Evolutionary conservation across 176 grass and related monocot species (phyloP), one percentile per base, ranked within the genome.

Genomic region (Cenchrus americanus): DNA sequence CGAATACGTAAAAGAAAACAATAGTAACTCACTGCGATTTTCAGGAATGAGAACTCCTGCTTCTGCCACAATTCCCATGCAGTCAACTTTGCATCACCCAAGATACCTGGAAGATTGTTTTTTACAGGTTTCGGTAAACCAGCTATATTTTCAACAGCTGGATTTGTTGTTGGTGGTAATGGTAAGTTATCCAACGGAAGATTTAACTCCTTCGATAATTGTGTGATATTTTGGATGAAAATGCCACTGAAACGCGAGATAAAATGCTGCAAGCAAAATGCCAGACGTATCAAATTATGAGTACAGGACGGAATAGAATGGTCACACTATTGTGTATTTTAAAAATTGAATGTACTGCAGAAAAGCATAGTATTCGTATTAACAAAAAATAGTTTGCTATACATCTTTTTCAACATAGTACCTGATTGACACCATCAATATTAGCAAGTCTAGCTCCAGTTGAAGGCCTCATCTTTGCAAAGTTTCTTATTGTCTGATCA

Each of bases 361-460:
- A 80, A 41, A 84, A 43, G 52, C 14, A 66, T 14, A 40, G 15
- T 11, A 17, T 18, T 62, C 11, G 8, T 82, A 67, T 19, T 23
- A 78, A 18, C 8, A 42, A 34, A 75, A 46, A 3, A 60, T 22
- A 89, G 58, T 53, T 61, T 72, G 43, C 10, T n/a, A 66, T 65
- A n/a, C 67, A 73, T 49, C 21, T 54, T 76, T 62, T 63, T 43
- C 42, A 51, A 79, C 65, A 14, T 68, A 55, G 66, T 92, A 95
- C 96, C 87, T 98, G 96, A 77, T 98, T 98, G 71, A 98, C 85
- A 78, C 96, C 96, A 76, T 98, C 96, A 34, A 95, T 92, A 87
- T 90, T 98, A 62, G 93, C 89, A 66, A 98, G 78, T 78, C 93
- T 88, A 79, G 91, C 91, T 90, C 64, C 86, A 86, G 85, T 95